Percentiles rank a stretch among this genome's conserved stretches.
These are phyloP conservation scores for Coniochaeta prunicola DNA, from an alignment of 2,329 filamentous ascomycete genomes.

Conservation along the genomic window DNA sequence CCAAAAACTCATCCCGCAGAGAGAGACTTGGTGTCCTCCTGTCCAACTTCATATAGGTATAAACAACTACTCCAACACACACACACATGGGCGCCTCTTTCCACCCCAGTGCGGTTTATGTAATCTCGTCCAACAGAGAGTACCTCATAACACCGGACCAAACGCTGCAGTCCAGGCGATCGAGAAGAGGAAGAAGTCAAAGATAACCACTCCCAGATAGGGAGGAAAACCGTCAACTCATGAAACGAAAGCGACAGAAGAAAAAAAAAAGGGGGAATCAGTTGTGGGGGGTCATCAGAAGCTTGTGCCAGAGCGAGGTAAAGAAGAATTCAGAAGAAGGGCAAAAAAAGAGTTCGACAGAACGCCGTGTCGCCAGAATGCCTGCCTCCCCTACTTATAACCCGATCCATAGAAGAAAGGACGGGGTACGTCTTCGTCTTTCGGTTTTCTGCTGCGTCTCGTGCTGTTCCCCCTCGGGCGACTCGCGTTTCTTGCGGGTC, in stretches of 20 bases:
- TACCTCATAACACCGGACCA: no score
- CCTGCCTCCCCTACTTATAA: background rate
- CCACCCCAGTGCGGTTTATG: background rate
- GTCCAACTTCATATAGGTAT: background rate
- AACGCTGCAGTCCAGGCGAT: no score
- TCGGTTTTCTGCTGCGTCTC: background rate
- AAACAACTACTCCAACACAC: background rate
- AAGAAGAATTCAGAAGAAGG: background rate
- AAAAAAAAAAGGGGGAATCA: background rate
- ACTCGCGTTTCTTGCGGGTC: background rate
- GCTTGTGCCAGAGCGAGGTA: background rate
- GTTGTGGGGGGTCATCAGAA: background rate
- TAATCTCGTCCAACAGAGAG: background rate
- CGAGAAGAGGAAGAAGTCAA: slow-evolving; percentile 2
- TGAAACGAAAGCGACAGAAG: background rate
- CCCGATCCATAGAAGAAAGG: background rate
- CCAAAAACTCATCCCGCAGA: background rate
- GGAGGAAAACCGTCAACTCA: background rate
- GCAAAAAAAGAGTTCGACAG: background rate
- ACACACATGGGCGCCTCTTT: background rate
- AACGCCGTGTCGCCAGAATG: background rate
- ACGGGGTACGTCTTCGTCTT: background rate
- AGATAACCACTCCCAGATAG: background rate
- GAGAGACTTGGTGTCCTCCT: background rate
- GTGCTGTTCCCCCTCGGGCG: background rate